phyloP scores from a whole-genome alignment of 768 basidiomycete species.

The Boletus eberwhitei region DNA sequence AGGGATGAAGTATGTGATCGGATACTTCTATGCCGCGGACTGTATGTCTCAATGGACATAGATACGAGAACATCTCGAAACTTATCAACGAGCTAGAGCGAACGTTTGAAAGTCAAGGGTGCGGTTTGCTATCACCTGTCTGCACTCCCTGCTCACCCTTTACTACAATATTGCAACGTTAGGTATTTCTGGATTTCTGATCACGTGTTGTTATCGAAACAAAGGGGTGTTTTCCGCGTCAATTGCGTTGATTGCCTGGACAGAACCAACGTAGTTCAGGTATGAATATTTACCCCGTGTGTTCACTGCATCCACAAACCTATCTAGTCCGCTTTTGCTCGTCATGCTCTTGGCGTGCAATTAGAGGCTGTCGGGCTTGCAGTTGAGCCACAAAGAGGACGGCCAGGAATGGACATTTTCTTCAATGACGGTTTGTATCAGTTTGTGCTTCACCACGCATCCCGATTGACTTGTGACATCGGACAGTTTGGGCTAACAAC shows the following conservation, averaged over 20 bases:
- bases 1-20: conserved; percentile 78
- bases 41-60: conserved; percentile 24
- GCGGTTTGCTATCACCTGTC: conserved; percentile 10
- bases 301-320: conserved; percentile 4
- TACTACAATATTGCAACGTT: conserved; percentile 1
- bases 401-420: conserved; percentile 62
- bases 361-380: conserved; percentile 69
- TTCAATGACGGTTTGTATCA: conserved; percentile 71
- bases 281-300: conserved; percentile 25
- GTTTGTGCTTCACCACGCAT: not conserved
- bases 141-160: not conserved
- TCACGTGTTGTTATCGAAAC: conserved; percentile 65
- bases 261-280: conserved; percentile 92
- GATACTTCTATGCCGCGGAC: not conserved
- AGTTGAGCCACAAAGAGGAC: conserved; percentile 49
- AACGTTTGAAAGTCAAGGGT: conserved; percentile 81
- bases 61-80: conserved; percentile 88
- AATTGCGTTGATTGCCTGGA: conserved; percentile 98
- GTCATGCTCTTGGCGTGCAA: conserved; percentile 74
- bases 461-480: not conserved
- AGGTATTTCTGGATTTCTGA: conserved; percentile 85
- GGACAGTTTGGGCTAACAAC: conserved; percentile 93
- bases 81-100: conserved; percentile 69
- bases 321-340: conserved; percentile 82
- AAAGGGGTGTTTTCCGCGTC: conserved; percentile 83